phyloP scores from a whole-genome alignment of 805 yeast species.

The Wickerhamiella dianesei region DNA sequence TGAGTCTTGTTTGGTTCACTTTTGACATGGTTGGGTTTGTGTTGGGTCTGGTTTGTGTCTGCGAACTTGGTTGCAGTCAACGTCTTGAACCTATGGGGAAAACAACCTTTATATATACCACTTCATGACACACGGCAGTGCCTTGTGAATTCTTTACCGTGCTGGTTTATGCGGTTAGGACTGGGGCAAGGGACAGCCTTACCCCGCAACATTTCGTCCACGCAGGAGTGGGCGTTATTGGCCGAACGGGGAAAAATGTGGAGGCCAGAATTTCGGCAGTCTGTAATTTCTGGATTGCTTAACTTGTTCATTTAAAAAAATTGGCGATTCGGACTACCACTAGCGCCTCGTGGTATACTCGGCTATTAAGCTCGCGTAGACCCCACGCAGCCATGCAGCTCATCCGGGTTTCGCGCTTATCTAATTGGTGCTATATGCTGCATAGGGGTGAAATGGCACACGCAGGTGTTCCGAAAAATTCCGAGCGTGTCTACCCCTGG shows the following conservation, averaged over 20 bases:
- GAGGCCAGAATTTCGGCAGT: too few species aligned
- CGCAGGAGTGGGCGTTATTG: too few species aligned
- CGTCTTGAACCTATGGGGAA: background rate
- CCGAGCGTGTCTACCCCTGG: too few species aligned
- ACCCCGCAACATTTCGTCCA: background rate
- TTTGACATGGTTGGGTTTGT: conserved; percentile 18
- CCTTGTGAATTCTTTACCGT: background rate
- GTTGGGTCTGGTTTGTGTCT: background rate
- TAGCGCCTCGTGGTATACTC: background rate
- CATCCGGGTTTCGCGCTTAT: background rate
- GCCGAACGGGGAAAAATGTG: too few species aligned
- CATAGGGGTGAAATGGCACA: background rate
- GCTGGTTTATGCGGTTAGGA: background rate
- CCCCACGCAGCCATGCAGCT: background rate
- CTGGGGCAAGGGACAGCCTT: background rate
- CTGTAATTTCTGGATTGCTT: background rate
- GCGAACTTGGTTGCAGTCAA: background rate
- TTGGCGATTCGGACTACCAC: background rate
- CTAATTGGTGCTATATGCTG: background rate
- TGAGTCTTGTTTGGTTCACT: conserved; percentile 30
- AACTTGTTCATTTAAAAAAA: background rate
- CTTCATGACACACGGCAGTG: background rate
- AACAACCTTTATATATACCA: background rate
- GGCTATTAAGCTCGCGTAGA: background rate
- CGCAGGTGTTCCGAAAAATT: background rate